A percentile compares a stretch with the other conserved stretches of the same genome.
Evolutionary conservation across 2,329 filamentous ascomycete species (phyloP).

Genomic region (Fusarium nanum): DNA sequence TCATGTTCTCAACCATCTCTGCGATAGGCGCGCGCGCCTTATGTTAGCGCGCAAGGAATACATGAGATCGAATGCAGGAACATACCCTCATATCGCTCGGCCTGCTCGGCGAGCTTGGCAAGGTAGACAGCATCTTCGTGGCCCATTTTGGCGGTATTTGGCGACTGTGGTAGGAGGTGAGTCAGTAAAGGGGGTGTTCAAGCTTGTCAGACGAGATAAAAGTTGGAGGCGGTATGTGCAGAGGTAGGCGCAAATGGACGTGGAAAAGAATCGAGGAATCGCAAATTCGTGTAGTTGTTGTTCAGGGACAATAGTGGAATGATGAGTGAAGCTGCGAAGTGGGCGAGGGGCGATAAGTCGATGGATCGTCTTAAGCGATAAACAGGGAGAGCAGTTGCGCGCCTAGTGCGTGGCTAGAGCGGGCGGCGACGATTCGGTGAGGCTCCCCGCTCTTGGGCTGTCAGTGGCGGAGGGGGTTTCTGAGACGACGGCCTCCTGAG

Average conservation of each 20-base stretch:
- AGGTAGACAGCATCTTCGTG: conserved; percentile 99
- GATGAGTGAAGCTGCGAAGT: conserved; percentile 27
- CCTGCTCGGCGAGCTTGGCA: conserved; percentile 99
- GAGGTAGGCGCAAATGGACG: conserved; percentile 35
- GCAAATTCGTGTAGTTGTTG: conserved; percentile 27
- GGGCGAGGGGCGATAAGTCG: conserved; percentile 28
- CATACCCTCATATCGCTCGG: conserved; percentile 98
- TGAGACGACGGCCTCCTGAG: conserved; percentile 35
- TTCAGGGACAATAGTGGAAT: conserved; percentile 18
- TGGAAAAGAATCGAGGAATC: conserved; percentile 18
- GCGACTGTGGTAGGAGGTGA: conserved; percentile 37
- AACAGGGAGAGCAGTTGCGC: conserved; percentile 41
- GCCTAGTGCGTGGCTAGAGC: conserved; percentile 44
- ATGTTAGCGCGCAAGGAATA: conserved; percentile 44
- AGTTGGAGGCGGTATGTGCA: conserved; percentile 26
- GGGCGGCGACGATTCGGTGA: conserved; percentile 46
- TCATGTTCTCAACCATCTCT: conserved; percentile 99
- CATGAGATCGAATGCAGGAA: conserved; percentile 6
- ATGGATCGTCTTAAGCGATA: conserved; percentile 33
- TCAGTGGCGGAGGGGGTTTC: conserved; percentile 47
- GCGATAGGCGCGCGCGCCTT: conserved; percentile 69
- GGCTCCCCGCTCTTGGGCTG: conserved; percentile 47
- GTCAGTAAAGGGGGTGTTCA: conserved; percentile 43
- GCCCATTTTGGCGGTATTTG: conserved; percentile 80
- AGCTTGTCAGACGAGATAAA: conserved; percentile 35